Evolutionary conservation across 352 stramenopile genomes (phyloP).

Genomic region (Thalassiosira livingstoniorum): DNA sequence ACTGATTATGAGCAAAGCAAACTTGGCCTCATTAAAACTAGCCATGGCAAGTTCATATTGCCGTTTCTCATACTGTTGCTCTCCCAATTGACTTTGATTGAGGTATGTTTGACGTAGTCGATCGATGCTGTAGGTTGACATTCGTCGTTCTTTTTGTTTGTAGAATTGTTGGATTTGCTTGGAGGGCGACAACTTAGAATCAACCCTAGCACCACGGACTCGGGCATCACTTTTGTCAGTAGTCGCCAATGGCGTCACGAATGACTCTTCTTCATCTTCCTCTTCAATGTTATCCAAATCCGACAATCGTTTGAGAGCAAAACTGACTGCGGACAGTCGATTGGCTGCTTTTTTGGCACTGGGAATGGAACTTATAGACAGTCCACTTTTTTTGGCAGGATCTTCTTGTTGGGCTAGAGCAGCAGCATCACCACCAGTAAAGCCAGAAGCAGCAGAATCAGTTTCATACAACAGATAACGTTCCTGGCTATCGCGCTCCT

Average conservation of each 20-base stretch:
- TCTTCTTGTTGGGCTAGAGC: too few species aligned
- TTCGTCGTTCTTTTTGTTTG: constrained; percentile 6
- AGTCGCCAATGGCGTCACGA: not conserved
- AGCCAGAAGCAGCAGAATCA: too few species aligned
- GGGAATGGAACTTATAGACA: too few species aligned
- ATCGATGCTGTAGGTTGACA: too few species aligned
- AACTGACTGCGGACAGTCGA: too few species aligned
- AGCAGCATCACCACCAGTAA: too few species aligned
- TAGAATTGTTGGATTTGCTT: not conserved
- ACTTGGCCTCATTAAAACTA: constrained; percentile 9
- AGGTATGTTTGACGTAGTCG: not conserved
- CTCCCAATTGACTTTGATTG: not conserved
- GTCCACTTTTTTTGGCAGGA: too few species aligned
- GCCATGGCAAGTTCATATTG: constrained; percentile 4
- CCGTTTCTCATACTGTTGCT: not conserved
- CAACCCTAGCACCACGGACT: not conserved
- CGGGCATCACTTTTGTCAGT: not conserved
- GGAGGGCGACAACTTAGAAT: not conserved
- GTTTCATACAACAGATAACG: too few species aligned
- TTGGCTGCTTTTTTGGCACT: too few species aligned
- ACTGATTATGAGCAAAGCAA: not conserved
- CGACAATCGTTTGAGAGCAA: not conserved
- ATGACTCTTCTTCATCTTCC: not conserved
- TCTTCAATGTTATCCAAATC: not conserved
- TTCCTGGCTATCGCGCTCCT: too few species aligned